Evolutionary conservation across 306 rosid genomes (phyloP).

Genomic region (Inga laurina): DNA sequence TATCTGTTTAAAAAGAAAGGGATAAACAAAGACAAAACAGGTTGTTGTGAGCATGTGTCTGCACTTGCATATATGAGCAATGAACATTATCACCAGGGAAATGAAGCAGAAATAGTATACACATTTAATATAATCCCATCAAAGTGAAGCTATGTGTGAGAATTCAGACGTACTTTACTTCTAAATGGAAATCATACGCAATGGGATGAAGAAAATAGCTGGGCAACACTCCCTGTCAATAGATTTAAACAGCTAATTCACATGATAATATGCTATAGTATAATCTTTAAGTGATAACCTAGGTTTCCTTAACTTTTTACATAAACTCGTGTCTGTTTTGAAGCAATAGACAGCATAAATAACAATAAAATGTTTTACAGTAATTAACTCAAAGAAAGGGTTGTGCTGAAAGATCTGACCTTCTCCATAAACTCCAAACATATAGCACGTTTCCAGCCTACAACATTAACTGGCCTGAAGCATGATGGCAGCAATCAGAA

Average conservation of each 20-base stretch:
- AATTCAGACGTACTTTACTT: constrained; percentile 11
- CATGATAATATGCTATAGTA: not conserved
- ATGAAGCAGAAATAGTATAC: constrained; percentile 16
- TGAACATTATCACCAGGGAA: constrained; percentile 18
- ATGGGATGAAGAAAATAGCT: not conserved
- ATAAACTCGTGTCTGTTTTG: constrained; percentile 21
- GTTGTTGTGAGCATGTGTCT: not conserved
- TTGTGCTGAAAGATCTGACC: constrained; percentile 47
- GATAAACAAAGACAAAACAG: constrained; percentile 12
- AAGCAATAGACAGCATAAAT: constrained; percentile 12
- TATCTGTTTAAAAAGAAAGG: constrained; percentile 21
- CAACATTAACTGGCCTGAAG: constrained; percentile 95
- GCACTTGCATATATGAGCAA: constrained; percentile 27
- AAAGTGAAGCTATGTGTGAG: constrained; percentile 3
- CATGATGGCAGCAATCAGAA: constrained; percentile 59
- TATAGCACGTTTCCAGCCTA: constrained; percentile 97
- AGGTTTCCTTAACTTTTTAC: not conserved
- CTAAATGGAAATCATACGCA: constrained; percentile 24
- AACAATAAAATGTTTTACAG: constrained; percentile 10
- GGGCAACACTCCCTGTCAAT: not conserved
- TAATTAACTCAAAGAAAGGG: constrained; percentile 27
- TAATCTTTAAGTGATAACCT: not conserved
- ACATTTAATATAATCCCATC: constrained; percentile 27
- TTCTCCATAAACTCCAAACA: constrained; percentile 98
- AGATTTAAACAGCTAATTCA: not conserved